Percentiles rank a stretch among this genome's conserved stretches.
phyloP scores from a whole-genome alignment of 208 protist genomes.

The Acanthamoeba lugdunensis region DNA sequence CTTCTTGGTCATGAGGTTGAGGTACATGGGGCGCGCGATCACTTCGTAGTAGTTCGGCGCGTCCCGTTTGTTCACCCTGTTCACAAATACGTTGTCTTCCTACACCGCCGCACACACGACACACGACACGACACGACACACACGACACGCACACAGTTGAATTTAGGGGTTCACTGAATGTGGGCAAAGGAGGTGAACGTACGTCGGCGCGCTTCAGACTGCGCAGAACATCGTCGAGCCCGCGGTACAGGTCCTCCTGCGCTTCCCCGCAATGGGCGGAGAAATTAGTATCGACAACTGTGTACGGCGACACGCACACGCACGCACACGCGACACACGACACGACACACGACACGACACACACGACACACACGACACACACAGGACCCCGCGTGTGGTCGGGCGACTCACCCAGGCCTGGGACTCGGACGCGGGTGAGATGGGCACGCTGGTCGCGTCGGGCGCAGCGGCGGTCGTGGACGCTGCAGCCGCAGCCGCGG shows the following conservation, averaged over 20 bases:
- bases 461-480: not conserved
- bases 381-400: no score
- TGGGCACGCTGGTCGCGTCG: no score
- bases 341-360: no score
- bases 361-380: no score
- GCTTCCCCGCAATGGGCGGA: no score
- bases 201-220: slow-evolving; percentile 1
- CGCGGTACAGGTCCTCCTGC: not conserved
- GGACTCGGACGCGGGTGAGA: not conserved
- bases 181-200: not conserved
- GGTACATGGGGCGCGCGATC: slow-evolving; percentile 13
- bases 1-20: slow-evolving; percentile 52
- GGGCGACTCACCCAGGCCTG: not conserved
- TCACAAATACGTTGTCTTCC: slow-evolving; percentile 44
- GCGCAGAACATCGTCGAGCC: slow-evolving; percentile 4
- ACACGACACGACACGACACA: not conserved
- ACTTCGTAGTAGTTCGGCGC: slow-evolving; percentile 46
- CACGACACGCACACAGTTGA: no score
- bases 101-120: not conserved
- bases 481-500: not conserved
- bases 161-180: no score
- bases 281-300: no score
- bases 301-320: no score
- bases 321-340: no score
- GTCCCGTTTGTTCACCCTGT: slow-evolving; percentile 40